A percentile compares a stretch with the other conserved stretches of the same genome.
Evolutionary conservation across 2,329 filamentous ascomycete genomes (phyloP).

Genomic region (Trichophyton schoenleinii): DNA sequence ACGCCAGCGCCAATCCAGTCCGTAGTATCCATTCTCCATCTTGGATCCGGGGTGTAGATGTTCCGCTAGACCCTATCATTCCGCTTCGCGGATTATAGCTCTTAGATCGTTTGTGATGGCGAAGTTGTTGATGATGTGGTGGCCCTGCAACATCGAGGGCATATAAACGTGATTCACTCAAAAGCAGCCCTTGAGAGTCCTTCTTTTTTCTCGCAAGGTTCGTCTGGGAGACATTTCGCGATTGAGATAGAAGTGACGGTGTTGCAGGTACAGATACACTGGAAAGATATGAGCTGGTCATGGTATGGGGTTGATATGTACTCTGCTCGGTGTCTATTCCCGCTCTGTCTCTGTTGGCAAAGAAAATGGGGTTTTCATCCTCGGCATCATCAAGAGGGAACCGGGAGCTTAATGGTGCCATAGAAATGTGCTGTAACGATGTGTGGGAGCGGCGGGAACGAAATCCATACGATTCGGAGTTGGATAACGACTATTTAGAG

Average conservation of each 20-base stretch:
- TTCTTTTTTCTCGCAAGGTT: slow-evolving; percentile 23
- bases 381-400: slow-evolving; percentile 39
- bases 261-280: slow-evolving; percentile 32
- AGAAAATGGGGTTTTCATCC: slow-evolving; percentile 23
- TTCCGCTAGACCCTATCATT: slow-evolving; percentile 9
- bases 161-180: slow-evolving; percentile 27
- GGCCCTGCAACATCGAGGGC: slow-evolving; percentile 19
- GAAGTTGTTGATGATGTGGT: slow-evolving; percentile 13
- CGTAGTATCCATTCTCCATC: slow-evolving; percentile 49
- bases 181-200: slow-evolving; percentile 23
- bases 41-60: slow-evolving; percentile 11
- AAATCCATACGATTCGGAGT: slow-evolving; percentile 21
- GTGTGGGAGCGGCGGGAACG: slow-evolving; percentile 44
- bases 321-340: slow-evolving; percentile 18
- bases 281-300: slow-evolving; percentile 28
- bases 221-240: slow-evolving; percentile 28
- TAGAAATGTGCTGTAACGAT: slow-evolving; percentile 47
- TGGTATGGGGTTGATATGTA: slow-evolving; percentile 19
- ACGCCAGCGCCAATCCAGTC: slow-evolving; percentile 44
- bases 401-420: slow-evolving; percentile 46
- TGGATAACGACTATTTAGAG: slow-evolving; percentile 13
- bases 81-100: slow-evolving; percentile 6
- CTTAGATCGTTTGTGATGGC: slow-evolving; percentile 7
- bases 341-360: slow-evolving; percentile 11
- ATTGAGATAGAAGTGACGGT: slow-evolving; percentile 32